Evolutionary conservation across 1,284 basidiomycete genomes (phyloP).

Genomic region (Malassezia sp.): DNA sequence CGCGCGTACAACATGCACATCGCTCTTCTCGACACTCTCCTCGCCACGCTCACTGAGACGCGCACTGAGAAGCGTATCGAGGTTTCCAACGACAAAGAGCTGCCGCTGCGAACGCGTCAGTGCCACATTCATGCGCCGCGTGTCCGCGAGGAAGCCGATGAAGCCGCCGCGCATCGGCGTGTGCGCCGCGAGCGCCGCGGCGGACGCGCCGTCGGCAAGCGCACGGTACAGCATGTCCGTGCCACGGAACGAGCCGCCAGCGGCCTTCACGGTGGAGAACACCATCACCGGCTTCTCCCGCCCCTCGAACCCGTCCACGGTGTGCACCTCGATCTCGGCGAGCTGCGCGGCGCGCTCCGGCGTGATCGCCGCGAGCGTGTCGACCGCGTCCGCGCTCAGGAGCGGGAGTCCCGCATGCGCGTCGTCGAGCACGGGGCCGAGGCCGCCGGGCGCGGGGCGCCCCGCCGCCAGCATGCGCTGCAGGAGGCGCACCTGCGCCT

Average conservation of each 20-base stretch:
- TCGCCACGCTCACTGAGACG: conserved; percentile 36
- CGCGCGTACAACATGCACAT: conserved; percentile 16
- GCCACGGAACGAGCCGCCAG: conserved; percentile 50
- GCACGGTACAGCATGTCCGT: conserved; percentile 53
- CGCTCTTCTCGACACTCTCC: conserved; percentile 23
- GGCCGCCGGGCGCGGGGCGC: not conserved
- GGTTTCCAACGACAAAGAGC: conserved; percentile 74
- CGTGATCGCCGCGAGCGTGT: conserved; percentile 5
- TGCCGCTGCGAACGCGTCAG: conserved; percentile 85
- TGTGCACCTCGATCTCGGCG: conserved; percentile 68
- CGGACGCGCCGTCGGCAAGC: conserved; percentile 1
- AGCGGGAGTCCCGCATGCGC: not conserved
- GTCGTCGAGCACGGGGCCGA: not conserved
- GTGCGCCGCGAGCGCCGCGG: conserved; percentile 4
- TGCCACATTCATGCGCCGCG: conserved; percentile 88
- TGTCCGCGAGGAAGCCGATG: conserved; percentile 84
- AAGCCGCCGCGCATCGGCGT: conserved; percentile 51
- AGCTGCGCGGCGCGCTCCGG: conserved; percentile 22
- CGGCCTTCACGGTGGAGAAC: conserved; percentile 76
- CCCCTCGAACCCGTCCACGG: conserved; percentile 89
- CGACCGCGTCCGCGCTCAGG: conserved; percentile 6
- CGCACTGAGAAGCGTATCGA: conserved; percentile 57
- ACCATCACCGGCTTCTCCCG: conserved; percentile 91
- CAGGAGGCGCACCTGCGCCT: conserved; percentile 32
- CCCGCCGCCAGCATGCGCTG: conserved; percentile 24